Evolutionary conservation across 306 rosid genomes (phyloP), one percentile per base, ranked within the genome.

Genomic region (Castanospermum australe): DNA sequence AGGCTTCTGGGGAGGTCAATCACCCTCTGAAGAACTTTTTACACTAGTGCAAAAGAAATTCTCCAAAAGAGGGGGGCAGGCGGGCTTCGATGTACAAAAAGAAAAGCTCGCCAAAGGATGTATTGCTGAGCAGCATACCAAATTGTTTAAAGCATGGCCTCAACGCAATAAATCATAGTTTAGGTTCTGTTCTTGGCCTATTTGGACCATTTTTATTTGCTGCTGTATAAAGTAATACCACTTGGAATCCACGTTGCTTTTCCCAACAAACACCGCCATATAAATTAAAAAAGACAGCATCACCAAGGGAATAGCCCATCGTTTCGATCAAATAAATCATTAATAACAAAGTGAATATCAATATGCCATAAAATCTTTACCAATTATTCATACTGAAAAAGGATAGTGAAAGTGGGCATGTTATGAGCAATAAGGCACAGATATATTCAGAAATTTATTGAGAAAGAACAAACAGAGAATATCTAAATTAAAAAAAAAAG

Each of bases 291-390:
- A 48, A 2, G 80, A 78, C 28, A 69, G 66, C 30, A 84, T 13
- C 76, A 56, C 82, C 83, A 7, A 86, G 54, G 93, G 93, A 22
- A 89, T 87, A 5, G 93, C 91, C 93, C 91, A 89, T 87, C 91
- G 91, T 69, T n/a, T 22, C 73, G 8, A 56, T 30, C 4, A 61
- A 50, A 62, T 9, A 21, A 17, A 54, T 54, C 21, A 42, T 11
- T n/a, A n/a, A n/a, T n/a, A n/a, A n/a, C n/a, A n/a, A n/a, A n/a
- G n/a, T n/a, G n/a, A n/a, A n/a, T n/a, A n/a, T n/a, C n/a, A n/a
- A n/a, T n/a, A n/a, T n/a, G n/a, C n/a, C n/a, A n/a, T n/a, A n/a
- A n/a, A n/a, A n/a, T n/a, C n/a, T n/a, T n/a, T n/a, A n/a, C n/a
- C n/a, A n/a, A n/a, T n/a, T n/a, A n/a, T n/a, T n/a, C n/a, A n/a